phyloP scores from a whole-genome alignment of 2,329 filamentous ascomycete genomes.

The Tolypocladium pustulatum region DNA sequence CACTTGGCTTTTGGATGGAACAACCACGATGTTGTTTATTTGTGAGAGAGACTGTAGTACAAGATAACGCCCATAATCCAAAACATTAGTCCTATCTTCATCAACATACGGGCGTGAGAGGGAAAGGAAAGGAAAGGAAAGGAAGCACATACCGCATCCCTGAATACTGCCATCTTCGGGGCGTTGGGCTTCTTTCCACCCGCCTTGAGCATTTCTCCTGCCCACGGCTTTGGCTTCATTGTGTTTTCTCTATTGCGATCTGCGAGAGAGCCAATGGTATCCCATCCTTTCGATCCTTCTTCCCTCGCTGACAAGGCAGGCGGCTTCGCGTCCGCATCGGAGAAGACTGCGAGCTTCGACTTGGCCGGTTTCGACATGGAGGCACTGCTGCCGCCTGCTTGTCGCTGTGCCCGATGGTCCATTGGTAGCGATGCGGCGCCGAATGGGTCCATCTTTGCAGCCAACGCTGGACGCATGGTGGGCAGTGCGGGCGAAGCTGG shows the following conservation, averaged over 20 bases:
- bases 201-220: conserved; percentile 78
- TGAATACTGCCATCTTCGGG: conserved; percentile 85
- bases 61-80: conserved; percentile 29
- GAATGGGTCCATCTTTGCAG: conserved; percentile 79
- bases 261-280: conserved; percentile 75
- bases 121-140: conserved; percentile 20
- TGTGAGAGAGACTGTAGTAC: conserved; percentile 45
- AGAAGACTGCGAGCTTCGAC: conserved; percentile 84
- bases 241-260: conserved; percentile 92
- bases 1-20: conserved; percentile 65
- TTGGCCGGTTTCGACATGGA: conserved; percentile 54
- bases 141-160: conserved; percentile 66
- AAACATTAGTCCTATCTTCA: conserved; percentile 93
- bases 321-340: conserved; percentile 57
- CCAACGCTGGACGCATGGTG: conserved; percentile 69
- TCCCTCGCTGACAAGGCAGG: conserved; percentile 43
- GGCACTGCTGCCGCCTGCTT: conserved; percentile 34
- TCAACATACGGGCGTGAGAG: conserved; percentile 60
- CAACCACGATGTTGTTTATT: conserved; percentile 56
- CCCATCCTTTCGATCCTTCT: conserved; percentile 65
- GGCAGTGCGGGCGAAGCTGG: conserved; percentile 84
- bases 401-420: conserved; percentile 57
- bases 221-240: conserved; percentile 80
- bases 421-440: conserved; percentile 39
- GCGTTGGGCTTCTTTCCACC: conserved; percentile 66